phyloP scores from a whole-genome alignment of 2,329 filamentous ascomycete genomes.

The Exutisphaerella laricina region DNA sequence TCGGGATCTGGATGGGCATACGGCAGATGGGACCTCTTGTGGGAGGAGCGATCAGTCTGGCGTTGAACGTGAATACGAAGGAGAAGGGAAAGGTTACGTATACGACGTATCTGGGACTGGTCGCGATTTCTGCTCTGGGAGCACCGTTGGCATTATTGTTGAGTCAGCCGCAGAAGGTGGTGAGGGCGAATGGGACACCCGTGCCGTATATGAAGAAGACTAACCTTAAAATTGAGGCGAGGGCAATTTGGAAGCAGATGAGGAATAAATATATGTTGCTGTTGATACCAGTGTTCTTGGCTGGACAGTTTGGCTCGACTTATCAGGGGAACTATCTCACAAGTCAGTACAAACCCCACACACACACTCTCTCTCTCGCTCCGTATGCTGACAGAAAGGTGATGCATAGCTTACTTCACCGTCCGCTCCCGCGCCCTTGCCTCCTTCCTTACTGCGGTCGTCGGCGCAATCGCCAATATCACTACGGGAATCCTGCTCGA shows the following conservation, averaged over 20 bases:
- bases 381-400: too few species aligned
- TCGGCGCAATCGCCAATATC: constrained; percentile 17
- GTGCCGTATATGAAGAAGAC: constrained; percentile 35
- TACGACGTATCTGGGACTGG: constrained; percentile 41
- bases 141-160: constrained; percentile 38
- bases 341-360: not conserved
- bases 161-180: constrained; percentile 38
- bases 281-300: constrained; percentile 38
- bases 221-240: constrained; percentile 35
- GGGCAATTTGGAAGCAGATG: constrained; percentile 34
- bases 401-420: constrained; percentile 38
- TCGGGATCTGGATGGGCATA: constrained; percentile 42
- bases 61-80: constrained; percentile 44
- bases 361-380: not conserved
- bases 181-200: constrained; percentile 37
- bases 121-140: constrained; percentile 36
- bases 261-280: constrained; percentile 34
- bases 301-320: constrained; percentile 40
- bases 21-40: constrained; percentile 46
- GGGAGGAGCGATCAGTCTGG: constrained; percentile 45
- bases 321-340: constrained; percentile 46
- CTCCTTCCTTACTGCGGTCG: constrained; percentile 40
- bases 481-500: constrained; percentile 17
- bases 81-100: constrained; percentile 31
- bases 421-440: constrained; percentile 43